Conservation (phyloP, 2,329 filamentous ascomycete species). For the Colletotrichum melonis region DNA sequence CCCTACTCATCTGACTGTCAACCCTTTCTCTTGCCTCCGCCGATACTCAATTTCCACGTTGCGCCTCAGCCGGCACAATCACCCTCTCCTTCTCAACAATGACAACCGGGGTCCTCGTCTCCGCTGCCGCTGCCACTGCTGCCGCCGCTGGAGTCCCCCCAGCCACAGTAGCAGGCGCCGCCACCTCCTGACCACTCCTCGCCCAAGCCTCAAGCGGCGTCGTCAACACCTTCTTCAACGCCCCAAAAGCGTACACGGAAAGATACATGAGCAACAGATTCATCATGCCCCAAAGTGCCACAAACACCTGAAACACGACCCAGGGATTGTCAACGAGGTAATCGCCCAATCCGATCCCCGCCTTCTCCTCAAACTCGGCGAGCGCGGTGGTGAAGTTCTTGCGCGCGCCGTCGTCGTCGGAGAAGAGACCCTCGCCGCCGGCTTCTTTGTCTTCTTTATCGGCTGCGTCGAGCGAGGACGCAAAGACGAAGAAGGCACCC, state of each 20-base stretch:
- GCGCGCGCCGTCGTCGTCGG: background rate
- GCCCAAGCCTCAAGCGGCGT: slow-evolving; percentile 24
- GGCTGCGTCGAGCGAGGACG: background rate
- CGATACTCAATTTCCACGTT: background rate
- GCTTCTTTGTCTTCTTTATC: background rate
- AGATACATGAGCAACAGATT: slow-evolving; percentile 19
- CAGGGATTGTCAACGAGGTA: slow-evolving; percentile 1
- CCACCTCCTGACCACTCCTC: background rate
- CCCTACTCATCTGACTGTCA: background rate
- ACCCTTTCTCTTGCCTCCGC: background rate
- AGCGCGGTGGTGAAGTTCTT: slow-evolving; percentile 17
- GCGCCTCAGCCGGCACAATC: background rate
- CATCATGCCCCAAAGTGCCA: background rate
- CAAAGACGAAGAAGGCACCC: slow-evolving; percentile 16
- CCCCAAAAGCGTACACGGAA: slow-evolving; percentile 10
- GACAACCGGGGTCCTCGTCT: background rate
- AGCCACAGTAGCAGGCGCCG: background rate
- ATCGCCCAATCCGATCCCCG: slow-evolving; percentile 4
- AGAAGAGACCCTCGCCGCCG: background rate
- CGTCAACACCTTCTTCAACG: slow-evolving; percentile 21
- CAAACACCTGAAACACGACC: slow-evolving; percentile 8
- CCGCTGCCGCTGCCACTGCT: background rate
- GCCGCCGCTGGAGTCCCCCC: background rate
- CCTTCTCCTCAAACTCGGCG: slow-evolving; percentile 10
- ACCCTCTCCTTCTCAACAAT: slow-evolving; percentile 5